phyloP scores from a whole-genome alignment of 768 basidiomycete species.

The Kwoniella shandongensis region DNA sequence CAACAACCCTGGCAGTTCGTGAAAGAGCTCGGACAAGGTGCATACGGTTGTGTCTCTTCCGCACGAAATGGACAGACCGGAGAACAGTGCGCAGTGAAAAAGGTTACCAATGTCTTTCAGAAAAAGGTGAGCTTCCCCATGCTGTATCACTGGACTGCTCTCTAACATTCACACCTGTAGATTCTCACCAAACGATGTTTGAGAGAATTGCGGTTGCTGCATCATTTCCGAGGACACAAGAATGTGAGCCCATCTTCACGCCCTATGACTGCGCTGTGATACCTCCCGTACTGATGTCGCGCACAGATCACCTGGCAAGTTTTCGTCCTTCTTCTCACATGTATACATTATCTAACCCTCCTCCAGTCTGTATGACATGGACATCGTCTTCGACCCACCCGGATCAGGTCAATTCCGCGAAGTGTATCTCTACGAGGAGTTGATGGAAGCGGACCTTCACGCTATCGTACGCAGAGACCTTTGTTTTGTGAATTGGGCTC shows the following conservation, averaged over 20 bases:
- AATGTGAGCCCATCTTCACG: conserved; percentile 63
- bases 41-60: conserved; percentile 76
- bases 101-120: conserved; percentile 54
- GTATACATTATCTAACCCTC: conserved; percentile 9
- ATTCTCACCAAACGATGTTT: conserved; percentile 96
- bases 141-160: conserved; percentile 5
- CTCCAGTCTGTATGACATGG: conserved; percentile 84
- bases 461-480: conserved; percentile 70
- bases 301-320: conserved; percentile 34
- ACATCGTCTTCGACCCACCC: conserved; percentile 83
- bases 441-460: conserved; percentile 99
- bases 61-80: conserved; percentile 57
- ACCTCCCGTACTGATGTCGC: conserved; percentile 1
- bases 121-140: conserved; percentile 46
- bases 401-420: conserved; percentile 85
- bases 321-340: neutral
- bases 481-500: neutral
- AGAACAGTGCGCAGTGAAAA: conserved; percentile 52
- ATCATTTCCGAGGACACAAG: conserved; percentile 98
- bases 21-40: conserved; percentile 95
- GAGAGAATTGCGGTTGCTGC: conserved; percentile 83
- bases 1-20: conserved; percentile 65
- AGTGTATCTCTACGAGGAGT: conserved; percentile 87
- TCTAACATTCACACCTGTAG: conserved; percentile 10
- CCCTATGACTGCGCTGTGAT: conserved; percentile 2